These are phyloP conservation scores for Taxillus chinensis DNA, from an alignment of 164 flowering plant species.

Conservation along the genomic window DNA sequence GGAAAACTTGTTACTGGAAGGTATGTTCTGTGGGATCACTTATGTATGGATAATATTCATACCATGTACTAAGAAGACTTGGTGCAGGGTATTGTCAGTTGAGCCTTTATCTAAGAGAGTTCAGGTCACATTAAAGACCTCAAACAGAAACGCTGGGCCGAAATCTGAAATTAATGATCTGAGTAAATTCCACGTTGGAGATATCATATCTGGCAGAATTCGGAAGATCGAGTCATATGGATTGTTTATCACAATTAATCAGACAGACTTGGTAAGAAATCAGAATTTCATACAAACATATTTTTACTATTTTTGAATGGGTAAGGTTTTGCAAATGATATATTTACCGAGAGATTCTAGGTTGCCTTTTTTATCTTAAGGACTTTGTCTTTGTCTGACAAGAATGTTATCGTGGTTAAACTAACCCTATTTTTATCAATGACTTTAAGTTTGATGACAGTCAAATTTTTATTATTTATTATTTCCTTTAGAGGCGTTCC, in stretches of 20 bases:
- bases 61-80: slow-evolving; percentile 2
- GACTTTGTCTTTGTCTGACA: too few relatives aligned
- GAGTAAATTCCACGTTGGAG: slow-evolving; percentile 47
- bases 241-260: slow-evolving; percentile 64
- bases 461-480: too few relatives aligned
- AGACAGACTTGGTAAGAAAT: slow-evolving; percentile 52
- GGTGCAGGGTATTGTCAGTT: slow-evolving; percentile 67
- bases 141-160: slow-evolving; percentile 10
- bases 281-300: background rate
- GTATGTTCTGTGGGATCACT: slow-evolving; percentile 22
- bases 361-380: too few relatives aligned
- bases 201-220: slow-evolving; percentile 53
- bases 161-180: slow-evolving; percentile 37
- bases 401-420: too few relatives aligned
- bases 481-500: too few relatives aligned
- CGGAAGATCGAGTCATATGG: slow-evolving; percentile 78
- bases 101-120: slow-evolving; percentile 82
- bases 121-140: slow-evolving; percentile 65
- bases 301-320: background rate
- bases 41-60: background rate
- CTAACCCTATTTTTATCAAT: too few relatives aligned
- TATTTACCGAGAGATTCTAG: too few relatives aligned
- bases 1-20: slow-evolving; percentile 77
- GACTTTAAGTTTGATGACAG: too few relatives aligned
- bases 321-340: background rate